Base-by-base conservation (phyloP, 139 green algal species). In the Prasinococcaceae sp. region DNA sequence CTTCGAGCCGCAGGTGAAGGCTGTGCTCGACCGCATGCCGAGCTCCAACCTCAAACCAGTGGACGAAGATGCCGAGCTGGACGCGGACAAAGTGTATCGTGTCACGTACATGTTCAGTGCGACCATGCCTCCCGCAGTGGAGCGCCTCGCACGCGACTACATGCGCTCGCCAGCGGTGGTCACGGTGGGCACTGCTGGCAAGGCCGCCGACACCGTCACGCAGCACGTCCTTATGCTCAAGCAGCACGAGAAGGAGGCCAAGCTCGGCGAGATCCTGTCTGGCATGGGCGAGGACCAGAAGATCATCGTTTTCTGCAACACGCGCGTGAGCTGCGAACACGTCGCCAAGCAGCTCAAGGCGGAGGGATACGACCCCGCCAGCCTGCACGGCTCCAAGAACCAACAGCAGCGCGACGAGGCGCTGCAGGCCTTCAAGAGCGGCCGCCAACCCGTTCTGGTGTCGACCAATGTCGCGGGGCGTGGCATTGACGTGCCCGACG, bases 51-150 rank as follows among this genome's bases (percentile, higher is more conserved):
- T 97, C 33, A 94, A 94, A 50, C 88, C 90, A 1, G 84, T 93
- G 51, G 70, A 75, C 27, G 74, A 87, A 44, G 85, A 93, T 35
- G 79, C 79, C 12, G 65, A 60, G 69, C 56, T 50, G 28, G 68
- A 77, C 1, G 45, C 19, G 8, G 20, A 35, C 42, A 46, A 23
- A 20, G 38, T 83, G 41, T 98, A 96, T 72, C 74, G 90, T 57
- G 95, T 82, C n/a, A 97, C 90, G 22, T 94, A 95, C 73, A 98
- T 98, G 90, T 98, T 98, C 66, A 68, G 48, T 25, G 90, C 90
- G 25, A 98, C 90, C 53, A 98, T 98, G 90, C 90, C 89, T 0
- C 69, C 85, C 0, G 65, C 76, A 0, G 88, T 97, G 42, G 67
- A 75, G 46, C 41, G 56, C 2, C 53, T 75, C 5, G 89, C 89